Evolutionary conservation across 1,139 yeast species (phyloP).

Genomic region (Eremothecium gossypii): DNA sequence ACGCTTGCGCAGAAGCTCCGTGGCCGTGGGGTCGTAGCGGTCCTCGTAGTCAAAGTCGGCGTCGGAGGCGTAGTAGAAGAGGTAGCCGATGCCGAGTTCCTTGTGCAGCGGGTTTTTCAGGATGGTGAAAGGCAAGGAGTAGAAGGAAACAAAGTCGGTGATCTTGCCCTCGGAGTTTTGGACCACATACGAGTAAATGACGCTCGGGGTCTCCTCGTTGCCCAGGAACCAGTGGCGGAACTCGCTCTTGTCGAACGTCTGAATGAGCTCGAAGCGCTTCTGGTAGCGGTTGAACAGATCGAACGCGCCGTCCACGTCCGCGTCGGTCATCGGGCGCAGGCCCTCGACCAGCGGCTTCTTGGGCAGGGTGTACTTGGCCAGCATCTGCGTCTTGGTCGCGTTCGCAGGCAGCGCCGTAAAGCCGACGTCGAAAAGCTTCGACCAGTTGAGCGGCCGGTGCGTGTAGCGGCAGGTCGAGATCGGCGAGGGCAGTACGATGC

Average conservation of each 20-base stretch:
- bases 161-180: constrained; percentile 54
- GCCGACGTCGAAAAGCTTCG: constrained; percentile 80
- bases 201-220: constrained; percentile 33
- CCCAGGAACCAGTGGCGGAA: constrained; percentile 76
- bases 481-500: constrained; percentile 85
- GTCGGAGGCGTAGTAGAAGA: constrained; percentile 82
- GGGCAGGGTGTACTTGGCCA: constrained; percentile 69
- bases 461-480: constrained; percentile 84
- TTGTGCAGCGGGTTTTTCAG: constrained; percentile 57
- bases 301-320: constrained; percentile 59
- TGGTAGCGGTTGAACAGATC: constrained; percentile 55
- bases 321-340: constrained; percentile 50
- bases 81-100: constrained; percentile 75
- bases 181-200: constrained; percentile 73
- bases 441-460: constrained; percentile 92
- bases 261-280: constrained; percentile 61
- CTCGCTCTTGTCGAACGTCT: constrained; percentile 61
- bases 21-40: constrained; percentile 29
- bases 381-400: constrained; percentile 72
- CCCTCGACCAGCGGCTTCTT: constrained; percentile 47
- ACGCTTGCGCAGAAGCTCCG: constrained; percentile 42
- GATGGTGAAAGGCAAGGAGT: constrained; percentile 80
- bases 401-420: constrained; percentile 72
- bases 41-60: constrained; percentile 35
- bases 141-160: constrained; percentile 85